Conservation (phyloP, 1,284 basidiomycete species). For the Agroathelia rolfsii region DNA sequence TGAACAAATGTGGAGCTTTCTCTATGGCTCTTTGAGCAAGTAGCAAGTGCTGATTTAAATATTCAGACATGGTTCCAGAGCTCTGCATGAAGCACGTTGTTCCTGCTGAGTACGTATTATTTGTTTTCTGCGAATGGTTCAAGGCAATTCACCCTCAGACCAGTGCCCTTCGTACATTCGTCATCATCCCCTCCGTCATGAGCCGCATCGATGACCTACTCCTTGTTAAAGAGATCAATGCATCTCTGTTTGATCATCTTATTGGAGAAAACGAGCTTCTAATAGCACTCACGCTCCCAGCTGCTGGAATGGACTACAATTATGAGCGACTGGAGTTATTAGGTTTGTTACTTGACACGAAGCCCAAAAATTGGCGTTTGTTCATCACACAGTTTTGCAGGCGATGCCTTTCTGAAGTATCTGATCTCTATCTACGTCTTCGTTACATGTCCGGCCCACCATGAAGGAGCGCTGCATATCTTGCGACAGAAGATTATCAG, state of each 20-base stretch:
- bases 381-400: constrained; percentile 26
- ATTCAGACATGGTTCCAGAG: constrained; percentile 66
- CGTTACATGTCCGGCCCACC: constrained; percentile 48
- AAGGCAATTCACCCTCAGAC: constrained; percentile 11
- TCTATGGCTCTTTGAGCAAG: not conserved
- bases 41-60: constrained; percentile 3
- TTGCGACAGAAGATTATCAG: constrained; percentile 60
- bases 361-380: constrained; percentile 9
- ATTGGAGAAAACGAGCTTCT: constrained; percentile 52
- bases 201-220: constrained; percentile 61
- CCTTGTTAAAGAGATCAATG: constrained; percentile 68
- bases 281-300: constrained; percentile 56
- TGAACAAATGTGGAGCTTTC: constrained; percentile 13
- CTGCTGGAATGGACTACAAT: constrained; percentile 54
- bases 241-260: constrained; percentile 49
- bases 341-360: constrained; percentile 33
- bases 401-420: constrained; percentile 75
- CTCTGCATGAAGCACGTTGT: constrained; percentile 61
- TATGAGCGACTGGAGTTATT: constrained; percentile 77
- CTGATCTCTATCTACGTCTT: constrained; percentile 65
- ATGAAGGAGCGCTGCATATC: constrained; percentile 55
- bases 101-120: constrained; percentile 50
- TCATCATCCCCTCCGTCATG: constrained; percentile 63
- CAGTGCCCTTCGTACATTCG: constrained; percentile 55
- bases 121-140: constrained; percentile 6